These are phyloP conservation scores for Fabrea salina DNA, from an alignment of 169 alveolate genomes.

Conservation along the genomic window DNA sequence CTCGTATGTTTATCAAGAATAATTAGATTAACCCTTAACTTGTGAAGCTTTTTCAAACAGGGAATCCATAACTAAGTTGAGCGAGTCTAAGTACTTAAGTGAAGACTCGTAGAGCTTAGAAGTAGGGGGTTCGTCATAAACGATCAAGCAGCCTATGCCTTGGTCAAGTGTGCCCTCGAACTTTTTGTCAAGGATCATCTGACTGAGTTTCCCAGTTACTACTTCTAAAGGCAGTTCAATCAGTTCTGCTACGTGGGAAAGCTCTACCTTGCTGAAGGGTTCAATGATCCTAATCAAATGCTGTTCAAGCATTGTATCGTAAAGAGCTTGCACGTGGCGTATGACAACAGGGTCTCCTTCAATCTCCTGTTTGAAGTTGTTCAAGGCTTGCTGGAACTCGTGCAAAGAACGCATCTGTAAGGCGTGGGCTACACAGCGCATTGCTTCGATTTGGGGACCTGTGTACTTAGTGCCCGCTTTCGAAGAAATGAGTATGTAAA, in stretches of 20 bases:
- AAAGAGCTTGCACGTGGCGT: constrained; percentile 58
- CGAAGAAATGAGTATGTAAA: constrained; percentile 36
- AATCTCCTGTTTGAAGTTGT: constrained; percentile 14
- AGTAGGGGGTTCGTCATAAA: constrained; percentile 77
- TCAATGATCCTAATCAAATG: constrained; percentile 74
- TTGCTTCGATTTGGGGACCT: constrained; percentile 42
- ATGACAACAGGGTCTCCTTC: constrained; percentile 57
- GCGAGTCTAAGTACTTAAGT: constrained; percentile 3
- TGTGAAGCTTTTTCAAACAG: background rate
- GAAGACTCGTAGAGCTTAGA: constrained; percentile 3
- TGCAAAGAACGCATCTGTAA: constrained; percentile 28
- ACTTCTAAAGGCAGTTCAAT: constrained; percentile 61
- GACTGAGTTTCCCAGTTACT: constrained; percentile 78
- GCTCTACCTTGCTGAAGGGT: constrained; percentile 80
- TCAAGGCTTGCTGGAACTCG: constrained; percentile 33
- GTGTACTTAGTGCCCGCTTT: constrained; percentile 46
- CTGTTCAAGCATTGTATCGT: constrained; percentile 71
- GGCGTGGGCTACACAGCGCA: constrained; percentile 36
- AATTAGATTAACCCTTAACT: background rate
- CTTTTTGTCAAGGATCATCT: constrained; percentile 92
- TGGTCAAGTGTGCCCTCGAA: constrained; percentile 94
- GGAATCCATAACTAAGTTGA: background rate
- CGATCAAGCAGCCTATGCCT: constrained; percentile 88
- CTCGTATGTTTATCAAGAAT: no score
- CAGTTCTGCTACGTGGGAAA: constrained; percentile 65